These are phyloP conservation scores for Pseudodiploospora longispora DNA, from an alignment of 2,329 filamentous ascomycete species.

Conservation along the genomic window DNA sequence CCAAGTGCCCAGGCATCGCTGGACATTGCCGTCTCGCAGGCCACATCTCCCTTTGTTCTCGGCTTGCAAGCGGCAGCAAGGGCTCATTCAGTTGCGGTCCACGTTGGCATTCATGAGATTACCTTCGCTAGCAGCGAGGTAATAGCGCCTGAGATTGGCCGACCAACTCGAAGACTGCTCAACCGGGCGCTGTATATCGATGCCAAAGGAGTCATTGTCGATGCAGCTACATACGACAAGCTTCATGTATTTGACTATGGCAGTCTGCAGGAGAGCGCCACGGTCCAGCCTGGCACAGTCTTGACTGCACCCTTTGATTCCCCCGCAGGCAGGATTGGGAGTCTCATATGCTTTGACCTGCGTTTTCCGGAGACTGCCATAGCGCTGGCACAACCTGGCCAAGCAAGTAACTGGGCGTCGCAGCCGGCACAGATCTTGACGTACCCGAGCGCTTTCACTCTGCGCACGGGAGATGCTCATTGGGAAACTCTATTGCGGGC, in stretches of 20 bases:
- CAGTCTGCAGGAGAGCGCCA: slow-evolving; percentile 40
- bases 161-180: slow-evolving; percentile 27
- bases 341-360: slow-evolving; percentile 85
- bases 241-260: slow-evolving; percentile 78
- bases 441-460: slow-evolving; percentile 86
- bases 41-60: slow-evolving; percentile 62
- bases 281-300: slow-evolving; percentile 57
- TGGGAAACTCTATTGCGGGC: slow-evolving; percentile 75
- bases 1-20: slow-evolving; percentile 59
- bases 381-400: slow-evolving; percentile 44
- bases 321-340: slow-evolving; percentile 64
- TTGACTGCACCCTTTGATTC: slow-evolving; percentile 67
- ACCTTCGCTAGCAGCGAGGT: slow-evolving; percentile 16
- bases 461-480: slow-evolving; percentile 75
- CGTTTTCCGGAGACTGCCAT: slow-evolving; percentile 72
- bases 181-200: slow-evolving; percentile 48
- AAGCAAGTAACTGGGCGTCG: slow-evolving; percentile 20
- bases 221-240: slow-evolving; percentile 63
- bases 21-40: slow-evolving; percentile 59
- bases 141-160: slow-evolving; percentile 2
- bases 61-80: slow-evolving; percentile 65
- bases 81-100: slow-evolving; percentile 58
- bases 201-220: slow-evolving; percentile 32
- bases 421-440: slow-evolving; percentile 63
- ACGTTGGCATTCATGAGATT: slow-evolving; percentile 82